phyloP scores from a whole-genome alignment of 176 grass and related monocot species.

The barley (Hordeum vulgare) region DNA sequence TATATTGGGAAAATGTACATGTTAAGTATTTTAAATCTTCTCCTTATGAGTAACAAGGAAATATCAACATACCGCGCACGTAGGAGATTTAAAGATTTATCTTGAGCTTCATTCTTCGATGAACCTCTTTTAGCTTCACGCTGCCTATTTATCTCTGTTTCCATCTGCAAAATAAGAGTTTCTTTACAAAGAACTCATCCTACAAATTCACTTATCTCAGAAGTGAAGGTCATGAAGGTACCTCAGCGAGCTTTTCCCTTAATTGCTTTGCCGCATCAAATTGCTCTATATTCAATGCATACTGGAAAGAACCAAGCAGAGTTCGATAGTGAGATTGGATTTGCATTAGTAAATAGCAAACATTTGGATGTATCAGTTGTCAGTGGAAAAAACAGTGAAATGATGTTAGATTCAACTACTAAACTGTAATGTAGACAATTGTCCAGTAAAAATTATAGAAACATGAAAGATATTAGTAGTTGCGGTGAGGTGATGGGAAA shows the following conservation, averaged over 20 bases:
- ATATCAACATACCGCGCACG: conserved; percentile 56
- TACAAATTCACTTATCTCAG: conserved; percentile 10
- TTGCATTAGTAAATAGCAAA: neutral
- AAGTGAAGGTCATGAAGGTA: conserved; percentile 15
- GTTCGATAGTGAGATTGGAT: conserved; percentile 7
- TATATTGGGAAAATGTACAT: conserved; percentile 6
- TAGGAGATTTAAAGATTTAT: conserved; percentile 83
- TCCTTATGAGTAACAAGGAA: conserved; percentile 1
- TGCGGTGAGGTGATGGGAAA: neutral
- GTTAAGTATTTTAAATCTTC: neutral
- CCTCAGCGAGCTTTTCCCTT: conserved; percentile 85
- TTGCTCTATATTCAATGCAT: conserved; percentile 86
- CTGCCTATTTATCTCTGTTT: conserved; percentile 76
- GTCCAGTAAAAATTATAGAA: neutral
- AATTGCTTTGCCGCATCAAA: conserved; percentile 89
- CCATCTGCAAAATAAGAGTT: conserved; percentile 45
- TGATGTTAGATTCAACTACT: neutral
- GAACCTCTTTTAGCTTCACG: conserved; percentile 90
- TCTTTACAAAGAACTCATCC: conserved; percentile 2
- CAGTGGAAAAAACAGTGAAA: neutral
- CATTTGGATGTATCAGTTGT: neutral
- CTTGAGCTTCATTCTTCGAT: conserved; percentile 89
- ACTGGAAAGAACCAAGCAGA: conserved; percentile 50
- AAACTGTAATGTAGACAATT: neutral
- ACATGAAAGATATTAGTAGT: neutral